Base-by-base conservation (phyloP, 495 filamentous ascomycete species). In the Achaetomiella virescens region DNA sequence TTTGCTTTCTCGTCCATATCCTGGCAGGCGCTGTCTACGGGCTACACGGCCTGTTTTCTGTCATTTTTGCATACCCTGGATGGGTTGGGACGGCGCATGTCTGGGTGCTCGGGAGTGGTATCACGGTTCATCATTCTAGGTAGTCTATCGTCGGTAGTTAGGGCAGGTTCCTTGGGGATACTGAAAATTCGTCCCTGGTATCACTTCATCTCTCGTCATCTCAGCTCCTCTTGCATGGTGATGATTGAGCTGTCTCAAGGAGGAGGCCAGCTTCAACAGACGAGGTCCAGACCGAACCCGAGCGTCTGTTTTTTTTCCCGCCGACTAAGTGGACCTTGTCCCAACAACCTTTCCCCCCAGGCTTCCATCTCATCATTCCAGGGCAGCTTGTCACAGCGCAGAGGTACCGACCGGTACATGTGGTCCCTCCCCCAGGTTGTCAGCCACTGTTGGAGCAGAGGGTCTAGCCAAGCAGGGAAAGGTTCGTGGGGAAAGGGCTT, bases 391-490 rank as follows among this genome's bases (percentile, higher is more conserved):
- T 17, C 10, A 15, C 38, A 17, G 15, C 20, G 1, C 42, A 25
- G 21, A 46, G 1, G 52, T 54, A 54, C 52, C 20, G 15, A 2
- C n/a, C 37, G 11, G 36, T 31, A 31, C 27, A 31, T 31, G 11
- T 15, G 31, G 52, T 47, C 46, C 42, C 52, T 12, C 12, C 47
- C n/a, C 17, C 7, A 3, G 14, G 17, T 14, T 9, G 46, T 18
- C 48, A 50, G 18, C n/a, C n/a, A 36, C 46, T 51, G 48, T 41
- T 42, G 17, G 43, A 45, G 7, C 44, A 44, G 45, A 35, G 25
- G 35, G 27, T 43, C 54, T 56, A 56, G 45, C 45, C 46, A 12
- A 22, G 47, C 27, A 45, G 38, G 54, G 54, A 38, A 57, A 38
- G 40, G 47, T 17, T 37, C 47, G 54, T 57, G 47, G 54, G 54